phyloP scores from a whole-genome alignment of 2,329 filamentous ascomycete genomes.

The Chaetomiaceae sp. region DNA sequence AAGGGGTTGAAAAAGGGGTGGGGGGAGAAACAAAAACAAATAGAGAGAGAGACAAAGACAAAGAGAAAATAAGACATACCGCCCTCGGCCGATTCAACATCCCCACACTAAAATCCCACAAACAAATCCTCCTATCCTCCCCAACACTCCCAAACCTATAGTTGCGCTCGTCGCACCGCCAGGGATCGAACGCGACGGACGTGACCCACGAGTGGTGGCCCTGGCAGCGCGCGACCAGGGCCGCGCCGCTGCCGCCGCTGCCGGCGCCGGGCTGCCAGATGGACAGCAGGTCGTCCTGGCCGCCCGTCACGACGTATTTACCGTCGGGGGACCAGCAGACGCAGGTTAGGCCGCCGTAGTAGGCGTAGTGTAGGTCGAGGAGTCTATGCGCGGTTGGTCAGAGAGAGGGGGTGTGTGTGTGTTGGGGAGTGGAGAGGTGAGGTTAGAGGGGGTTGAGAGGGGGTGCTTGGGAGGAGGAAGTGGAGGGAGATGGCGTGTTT shows the following conservation, averaged over 20 bases:
- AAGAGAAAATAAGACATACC: constrained; percentile 48
- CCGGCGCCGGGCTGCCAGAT: constrained; percentile 88
- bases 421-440: background rate
- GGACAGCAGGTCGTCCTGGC: constrained; percentile 91
- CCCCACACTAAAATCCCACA: constrained; percentile 97
- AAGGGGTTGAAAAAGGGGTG: constrained; percentile 5
- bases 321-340: constrained; percentile 98
- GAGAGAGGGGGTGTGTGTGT: background rate
- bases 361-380: constrained; percentile 81
- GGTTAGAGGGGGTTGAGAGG: background rate
- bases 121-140: constrained; percentile 80
- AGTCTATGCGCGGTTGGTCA: constrained; percentile 48
- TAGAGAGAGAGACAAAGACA: background rate
- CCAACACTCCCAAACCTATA: constrained; percentile 96
- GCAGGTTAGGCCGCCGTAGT: constrained; percentile 88
- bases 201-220: constrained; percentile 96
- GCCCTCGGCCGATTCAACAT: constrained; percentile 86
- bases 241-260: constrained; percentile 25
- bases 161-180: constrained; percentile 91
- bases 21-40: background rate
- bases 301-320: constrained; percentile 90
- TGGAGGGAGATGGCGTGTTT: background rate
- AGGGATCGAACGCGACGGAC: constrained; percentile 89
- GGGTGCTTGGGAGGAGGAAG: too few species aligned
- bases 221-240: constrained; percentile 85